phyloP scores from a whole-genome alignment of 768 basidiomycete species.

The Lactarius sp. region DNA sequence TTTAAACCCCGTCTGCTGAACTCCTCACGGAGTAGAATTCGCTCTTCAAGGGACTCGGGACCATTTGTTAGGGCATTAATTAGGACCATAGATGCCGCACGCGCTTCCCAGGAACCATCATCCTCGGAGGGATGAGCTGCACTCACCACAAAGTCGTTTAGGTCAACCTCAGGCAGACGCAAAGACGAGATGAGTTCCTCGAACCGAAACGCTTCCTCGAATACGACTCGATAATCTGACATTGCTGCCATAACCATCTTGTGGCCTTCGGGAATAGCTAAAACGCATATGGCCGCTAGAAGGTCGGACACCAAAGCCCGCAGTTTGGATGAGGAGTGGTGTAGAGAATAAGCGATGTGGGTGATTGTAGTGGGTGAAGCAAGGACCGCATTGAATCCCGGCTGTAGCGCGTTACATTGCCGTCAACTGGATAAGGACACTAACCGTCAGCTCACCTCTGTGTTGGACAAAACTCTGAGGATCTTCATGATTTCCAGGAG shows the following conservation, averaged over 20 bases:
- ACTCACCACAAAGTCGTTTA: constrained; percentile 32
- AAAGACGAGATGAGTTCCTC: constrained; percentile 66
- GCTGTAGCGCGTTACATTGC: constrained; percentile 38
- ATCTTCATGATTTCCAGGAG: constrained; percentile 75
- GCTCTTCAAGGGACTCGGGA: constrained; percentile 71
- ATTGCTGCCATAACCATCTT: constrained; percentile 69
- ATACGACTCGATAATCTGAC: constrained; percentile 71
- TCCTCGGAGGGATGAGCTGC: constrained; percentile 37
- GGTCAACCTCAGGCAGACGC: constrained; percentile 44
- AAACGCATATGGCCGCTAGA: constrained; percentile 76
- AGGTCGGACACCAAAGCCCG: constrained; percentile 69
- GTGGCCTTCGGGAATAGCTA: constrained; percentile 67
- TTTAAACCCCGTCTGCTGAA: constrained; percentile 76
- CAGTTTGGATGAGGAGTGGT: constrained; percentile 60
- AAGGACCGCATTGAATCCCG: constrained; percentile 67
- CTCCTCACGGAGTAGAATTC: constrained; percentile 78
- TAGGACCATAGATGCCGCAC: constrained; percentile 69
- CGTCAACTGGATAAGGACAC: not conserved
- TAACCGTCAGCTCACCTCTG: constrained; percentile 50
- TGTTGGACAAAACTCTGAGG: constrained; percentile 78
- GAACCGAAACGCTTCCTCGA: constrained; percentile 74
- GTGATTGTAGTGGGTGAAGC: constrained; percentile 59
- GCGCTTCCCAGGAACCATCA: constrained; percentile 76
- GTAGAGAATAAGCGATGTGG: constrained; percentile 67
- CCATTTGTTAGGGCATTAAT: constrained; percentile 76